Evolutionary conservation across 2,329 filamentous ascomycete genomes (phyloP).

Genomic region (Lomentospora prolificans): DNA sequence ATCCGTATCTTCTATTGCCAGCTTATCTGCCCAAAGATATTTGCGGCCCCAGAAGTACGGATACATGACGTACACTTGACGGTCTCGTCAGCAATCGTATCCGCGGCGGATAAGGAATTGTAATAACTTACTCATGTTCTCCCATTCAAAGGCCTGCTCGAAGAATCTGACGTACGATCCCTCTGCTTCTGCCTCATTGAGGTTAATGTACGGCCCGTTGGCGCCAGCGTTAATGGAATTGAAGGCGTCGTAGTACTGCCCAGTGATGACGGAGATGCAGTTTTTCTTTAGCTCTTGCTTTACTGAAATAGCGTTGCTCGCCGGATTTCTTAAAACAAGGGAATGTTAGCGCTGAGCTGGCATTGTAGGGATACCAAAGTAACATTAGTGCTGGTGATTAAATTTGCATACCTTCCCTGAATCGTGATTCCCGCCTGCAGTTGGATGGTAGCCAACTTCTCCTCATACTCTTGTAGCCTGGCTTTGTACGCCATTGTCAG

Average conservation of each 20-base stretch:
- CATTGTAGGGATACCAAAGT: neutral
- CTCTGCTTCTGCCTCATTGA: neutral
- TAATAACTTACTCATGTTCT: neutral
- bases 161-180: neutral
- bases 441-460: neutral
- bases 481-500: neutral
- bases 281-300: constrained; percentile 1
- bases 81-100: neutral
- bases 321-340: neutral
- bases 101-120: neutral
- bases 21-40: neutral
- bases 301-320: neutral
- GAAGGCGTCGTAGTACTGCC: neutral
- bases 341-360: neutral
- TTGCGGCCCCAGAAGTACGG: constrained; percentile 1
- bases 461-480: neutral
- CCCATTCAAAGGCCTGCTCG: neutral
- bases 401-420: neutral
- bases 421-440: neutral
- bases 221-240: neutral
- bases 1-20: neutral
- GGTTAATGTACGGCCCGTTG: neutral
- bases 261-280: neutral
- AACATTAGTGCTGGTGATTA: neutral
- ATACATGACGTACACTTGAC: neutral